These are phyloP conservation scores for Sparassis latifolia DNA, from an alignment of 1,284 basidiomycete species.

Conservation along the genomic window DNA sequence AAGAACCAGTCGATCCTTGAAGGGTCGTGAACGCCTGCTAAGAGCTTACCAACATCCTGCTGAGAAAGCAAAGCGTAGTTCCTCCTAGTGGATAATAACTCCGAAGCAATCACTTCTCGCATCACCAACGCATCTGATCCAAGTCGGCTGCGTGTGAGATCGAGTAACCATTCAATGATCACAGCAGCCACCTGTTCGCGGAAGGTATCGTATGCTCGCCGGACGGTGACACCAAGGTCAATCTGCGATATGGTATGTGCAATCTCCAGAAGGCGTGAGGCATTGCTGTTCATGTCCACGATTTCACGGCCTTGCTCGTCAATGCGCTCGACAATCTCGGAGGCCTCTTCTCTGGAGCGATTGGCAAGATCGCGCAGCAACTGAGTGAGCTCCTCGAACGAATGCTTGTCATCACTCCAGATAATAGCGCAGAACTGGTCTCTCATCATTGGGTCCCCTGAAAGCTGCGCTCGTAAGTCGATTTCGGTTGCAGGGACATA, in stretches of 20 bases:
- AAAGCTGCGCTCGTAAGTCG: constrained; percentile 66
- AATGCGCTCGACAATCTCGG: constrained; percentile 59
- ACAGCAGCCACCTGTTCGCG: constrained; percentile 82
- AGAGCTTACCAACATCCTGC: constrained; percentile 31
- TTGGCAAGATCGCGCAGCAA: constrained; percentile 69
- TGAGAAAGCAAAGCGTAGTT: constrained; percentile 24
- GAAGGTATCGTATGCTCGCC: constrained; percentile 85
- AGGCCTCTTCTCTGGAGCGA: constrained; percentile 56
- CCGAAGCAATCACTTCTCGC: constrained; percentile 65
- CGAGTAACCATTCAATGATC: constrained; percentile 82
- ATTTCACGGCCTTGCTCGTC: constrained; percentile 86
- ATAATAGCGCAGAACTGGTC: constrained; percentile 83
- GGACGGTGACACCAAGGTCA: constrained; percentile 88
- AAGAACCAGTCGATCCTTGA: constrained; percentile 71
- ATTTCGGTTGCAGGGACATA: constrained; percentile 61
- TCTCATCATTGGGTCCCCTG: constrained; percentile 64
- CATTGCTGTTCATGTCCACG: constrained; percentile 72
- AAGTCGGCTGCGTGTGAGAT: constrained; percentile 71
- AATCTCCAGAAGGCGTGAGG: constrained; percentile 67
- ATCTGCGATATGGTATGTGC: constrained; percentile 82
- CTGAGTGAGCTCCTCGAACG: constrained; percentile 83
- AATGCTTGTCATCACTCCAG: constrained; percentile 99
- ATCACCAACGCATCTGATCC: constrained; percentile 61
- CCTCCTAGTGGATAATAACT: constrained; percentile 58
- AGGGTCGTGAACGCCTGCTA: constrained; percentile 47